Evolutionary conservation across 805 yeast genomes (phyloP).

Genomic region (Lipomyces lipofer): DNA sequence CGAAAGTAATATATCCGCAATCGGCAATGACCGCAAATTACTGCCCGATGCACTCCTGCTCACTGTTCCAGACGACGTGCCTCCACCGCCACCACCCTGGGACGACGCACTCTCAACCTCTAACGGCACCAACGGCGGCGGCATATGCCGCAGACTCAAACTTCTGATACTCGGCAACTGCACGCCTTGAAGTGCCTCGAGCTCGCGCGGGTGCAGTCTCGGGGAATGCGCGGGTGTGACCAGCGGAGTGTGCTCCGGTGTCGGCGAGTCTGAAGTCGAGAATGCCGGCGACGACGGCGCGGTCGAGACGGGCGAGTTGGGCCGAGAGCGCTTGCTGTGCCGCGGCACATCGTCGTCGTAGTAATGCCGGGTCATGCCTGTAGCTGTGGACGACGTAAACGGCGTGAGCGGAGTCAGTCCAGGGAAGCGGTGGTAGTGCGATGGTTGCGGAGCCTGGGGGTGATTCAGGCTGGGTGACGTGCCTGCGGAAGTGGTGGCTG

Average conservation of each 20-base stretch:
- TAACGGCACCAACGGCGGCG: conserved; percentile 32
- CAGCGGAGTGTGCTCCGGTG: conserved; percentile 47
- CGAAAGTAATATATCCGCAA: conserved; percentile 17
- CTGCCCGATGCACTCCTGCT: conserved; percentile 12
- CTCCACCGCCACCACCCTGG: not conserved
- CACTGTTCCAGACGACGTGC: not conserved
- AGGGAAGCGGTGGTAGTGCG: conserved; percentile 23
- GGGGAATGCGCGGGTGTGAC: conserved; percentile 51
- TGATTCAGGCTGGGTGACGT: conserved; percentile 33
- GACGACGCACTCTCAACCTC: conserved; percentile 21
- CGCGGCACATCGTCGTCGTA: conserved; percentile 36
- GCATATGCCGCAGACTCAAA: conserved; percentile 37
- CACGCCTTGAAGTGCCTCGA: conserved; percentile 37
- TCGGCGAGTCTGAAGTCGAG: conserved; percentile 41
- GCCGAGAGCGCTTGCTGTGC: conserved; percentile 43
- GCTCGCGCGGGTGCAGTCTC: conserved; percentile 43
- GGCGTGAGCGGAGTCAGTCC: conserved; percentile 27
- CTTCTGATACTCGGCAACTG: conserved; percentile 44
- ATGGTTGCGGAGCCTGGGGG: conserved; percentile 32
- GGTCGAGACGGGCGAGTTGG: conserved; percentile 46
- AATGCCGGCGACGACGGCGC: conserved; percentile 47
- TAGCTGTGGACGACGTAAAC: conserved; percentile 29
- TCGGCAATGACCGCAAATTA: conserved; percentile 26
- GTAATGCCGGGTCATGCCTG: conserved; percentile 33
- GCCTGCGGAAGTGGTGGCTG: conserved; percentile 13